phyloP scores from a whole-genome alignment of 352 stramenopile species.

The Thraustochytrium striatum region DNA sequence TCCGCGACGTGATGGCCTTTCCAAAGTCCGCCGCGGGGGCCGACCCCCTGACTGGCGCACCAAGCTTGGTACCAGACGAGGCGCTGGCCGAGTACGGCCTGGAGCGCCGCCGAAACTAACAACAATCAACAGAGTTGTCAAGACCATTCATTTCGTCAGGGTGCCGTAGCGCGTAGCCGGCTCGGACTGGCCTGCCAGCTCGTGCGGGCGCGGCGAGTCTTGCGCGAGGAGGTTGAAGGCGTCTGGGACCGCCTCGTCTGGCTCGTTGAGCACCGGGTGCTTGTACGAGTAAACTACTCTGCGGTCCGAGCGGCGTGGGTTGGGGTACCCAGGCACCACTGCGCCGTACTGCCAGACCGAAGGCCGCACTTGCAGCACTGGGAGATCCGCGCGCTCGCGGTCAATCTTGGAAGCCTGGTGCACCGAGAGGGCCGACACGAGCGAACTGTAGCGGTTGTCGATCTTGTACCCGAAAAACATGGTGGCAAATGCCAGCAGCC shows the following conservation, averaged over 20 bases:
- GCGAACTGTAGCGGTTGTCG: conserved; percentile 10
- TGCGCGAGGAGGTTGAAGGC: neutral
- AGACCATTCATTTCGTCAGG: too few species aligned
- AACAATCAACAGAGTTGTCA: too few species aligned
- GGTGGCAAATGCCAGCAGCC: conserved; percentile 33
- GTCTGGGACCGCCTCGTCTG: neutral
- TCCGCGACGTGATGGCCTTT: conserved; percentile 82
- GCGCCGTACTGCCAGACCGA: conserved; percentile 32
- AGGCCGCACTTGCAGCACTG: neutral
- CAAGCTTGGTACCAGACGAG: conserved; percentile 48
- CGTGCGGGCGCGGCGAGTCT: neutral
- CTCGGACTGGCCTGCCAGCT: too few species aligned
- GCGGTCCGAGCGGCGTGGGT: neutral
- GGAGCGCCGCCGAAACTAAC: too few species aligned
- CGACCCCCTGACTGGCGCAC: conserved; percentile 75
- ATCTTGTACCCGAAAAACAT: conserved; percentile 35
- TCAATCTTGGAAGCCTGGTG: conserved; percentile 31
- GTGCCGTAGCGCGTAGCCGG: neutral
- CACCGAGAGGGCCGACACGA: conserved; percentile 26
- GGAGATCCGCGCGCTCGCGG: neutral
- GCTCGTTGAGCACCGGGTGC: neutral
- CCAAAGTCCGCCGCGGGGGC: conserved; percentile 78
- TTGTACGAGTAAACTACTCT: neutral
- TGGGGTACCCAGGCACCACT: neutral
- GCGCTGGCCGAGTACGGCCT: conserved; percentile 3